Percentiles rank a stretch among this genome's conserved stretches.
Conservation (phyloP, 805 yeast genomes). For the Wickerhamomyces subpelliculosus region DNA sequence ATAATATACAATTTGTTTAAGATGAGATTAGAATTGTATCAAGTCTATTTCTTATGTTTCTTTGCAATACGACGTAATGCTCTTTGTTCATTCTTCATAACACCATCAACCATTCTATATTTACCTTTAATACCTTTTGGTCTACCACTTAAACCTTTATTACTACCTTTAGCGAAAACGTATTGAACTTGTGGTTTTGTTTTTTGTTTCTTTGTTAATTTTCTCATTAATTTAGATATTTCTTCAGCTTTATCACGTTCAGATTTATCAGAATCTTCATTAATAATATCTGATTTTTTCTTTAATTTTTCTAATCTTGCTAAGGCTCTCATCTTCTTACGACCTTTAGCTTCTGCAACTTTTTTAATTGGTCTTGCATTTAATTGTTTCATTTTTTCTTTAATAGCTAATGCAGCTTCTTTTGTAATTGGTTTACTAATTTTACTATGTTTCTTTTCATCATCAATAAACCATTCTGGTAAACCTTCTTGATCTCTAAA, state of each 20-base stretch:
- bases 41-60: slow-evolving; percentile 61
- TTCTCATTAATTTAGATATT: slow-evolving; percentile 78
- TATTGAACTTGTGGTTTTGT: slow-evolving; percentile 77
- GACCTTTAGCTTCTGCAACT: slow-evolving; percentile 95
- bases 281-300: slow-evolving; percentile 88
- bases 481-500: slow-evolving; percentile 86
- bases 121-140: slow-evolving; percentile 97
- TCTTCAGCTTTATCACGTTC: slow-evolving; percentile 95
- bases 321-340: slow-evolving; percentile 91
- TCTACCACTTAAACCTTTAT: slow-evolving; percentile 86
- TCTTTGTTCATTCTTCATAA: slow-evolving; percentile 93
- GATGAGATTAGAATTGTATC: no score
- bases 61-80: slow-evolving; percentile 87
- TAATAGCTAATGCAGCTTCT: slow-evolving; percentile 78
- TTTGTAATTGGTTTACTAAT: slow-evolving; percentile 89
- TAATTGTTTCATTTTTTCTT: slow-evolving; percentile 68
- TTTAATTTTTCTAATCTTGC: slow-evolving; percentile 80
- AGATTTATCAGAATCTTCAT: slow-evolving; percentile 79
- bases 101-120: slow-evolving; percentile 99
- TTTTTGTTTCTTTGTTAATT: slow-evolving; percentile 64
- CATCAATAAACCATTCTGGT: slow-evolving; percentile 97
- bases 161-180: slow-evolving; percentile 81
- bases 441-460: slow-evolving; percentile 82
- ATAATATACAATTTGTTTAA: not conserved
- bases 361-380: slow-evolving; percentile 98